Conservation (phyloP, 2,329 filamentous ascomycete species). For the Hypoxylon sp. region DNA sequence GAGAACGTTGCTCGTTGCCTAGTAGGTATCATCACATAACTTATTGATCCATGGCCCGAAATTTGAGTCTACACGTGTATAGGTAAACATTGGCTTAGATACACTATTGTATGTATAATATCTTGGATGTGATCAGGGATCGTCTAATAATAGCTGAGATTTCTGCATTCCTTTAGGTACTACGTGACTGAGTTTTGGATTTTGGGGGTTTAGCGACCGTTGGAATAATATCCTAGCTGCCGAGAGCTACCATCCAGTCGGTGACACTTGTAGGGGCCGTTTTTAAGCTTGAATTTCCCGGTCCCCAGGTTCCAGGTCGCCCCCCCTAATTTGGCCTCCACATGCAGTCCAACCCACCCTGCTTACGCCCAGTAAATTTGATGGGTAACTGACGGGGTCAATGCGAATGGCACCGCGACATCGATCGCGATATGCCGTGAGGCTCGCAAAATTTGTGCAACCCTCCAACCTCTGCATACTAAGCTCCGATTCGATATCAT, state of each 20-base stretch:
- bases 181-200: slow-evolving; percentile 23
- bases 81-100: not conserved
- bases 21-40: no score
- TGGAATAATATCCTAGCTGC: slow-evolving; percentile 14
- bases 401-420: slow-evolving; percentile 30
- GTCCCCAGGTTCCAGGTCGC: slow-evolving; percentile 9
- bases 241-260: slow-evolving; percentile 30
- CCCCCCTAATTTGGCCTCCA: slow-evolving; percentile 13
- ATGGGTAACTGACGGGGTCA: slow-evolving; percentile 19
- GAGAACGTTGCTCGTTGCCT: slow-evolving; percentile 4
- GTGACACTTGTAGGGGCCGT: slow-evolving; percentile 24
- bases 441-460: slow-evolving; percentile 22
- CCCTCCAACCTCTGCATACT: slow-evolving; percentile 5
- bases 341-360: slow-evolving; percentile 14
- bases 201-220: slow-evolving; percentile 20
- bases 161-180: slow-evolving; percentile 7
- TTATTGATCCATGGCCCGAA: not conserved
- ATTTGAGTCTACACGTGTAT: not conserved
- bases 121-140: no score
- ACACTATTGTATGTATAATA: not conserved
- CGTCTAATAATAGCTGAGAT: slow-evolving; percentile 26
- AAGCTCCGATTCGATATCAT: slow-evolving; percentile 5
- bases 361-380: slow-evolving; percentile 18
- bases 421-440: slow-evolving; percentile 33
- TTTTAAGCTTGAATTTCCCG: slow-evolving; percentile 31